A percentile compares a stretch with the other conserved stretches of the same genome.
Conservation (phyloP, 2,329 filamentous ascomycete species). For the Colletotrichum viniferum region DNA sequence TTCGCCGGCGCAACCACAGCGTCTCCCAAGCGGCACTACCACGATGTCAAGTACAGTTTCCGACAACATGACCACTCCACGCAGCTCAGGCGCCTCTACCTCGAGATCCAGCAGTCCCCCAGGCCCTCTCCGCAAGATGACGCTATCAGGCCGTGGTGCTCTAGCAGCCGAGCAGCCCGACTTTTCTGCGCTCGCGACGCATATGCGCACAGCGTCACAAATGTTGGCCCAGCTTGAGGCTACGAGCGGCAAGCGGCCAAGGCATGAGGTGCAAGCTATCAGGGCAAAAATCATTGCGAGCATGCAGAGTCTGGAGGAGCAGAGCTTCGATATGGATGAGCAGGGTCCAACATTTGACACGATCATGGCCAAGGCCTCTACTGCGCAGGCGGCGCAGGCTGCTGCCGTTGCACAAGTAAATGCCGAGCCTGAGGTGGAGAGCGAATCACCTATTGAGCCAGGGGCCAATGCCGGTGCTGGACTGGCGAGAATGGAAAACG, state of each 20-base stretch:
- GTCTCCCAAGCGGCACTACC: slow-evolving; percentile 66
- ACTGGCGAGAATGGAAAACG: slow-evolving; percentile 86
- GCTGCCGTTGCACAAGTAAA: slow-evolving; percentile 48
- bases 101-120: slow-evolving; percentile 74
- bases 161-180: slow-evolving; percentile 73
- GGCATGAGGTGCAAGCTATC: slow-evolving; percentile 81
- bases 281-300: slow-evolving; percentile 87
- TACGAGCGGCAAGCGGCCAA: slow-evolving; percentile 79
- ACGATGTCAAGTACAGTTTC: slow-evolving; percentile 61
- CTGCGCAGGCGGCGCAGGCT: slow-evolving; percentile 52
- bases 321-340: slow-evolving; percentile 78
- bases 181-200: slow-evolving; percentile 81
- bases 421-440: slow-evolving; percentile 54
- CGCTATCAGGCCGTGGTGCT: slow-evolving; percentile 59
- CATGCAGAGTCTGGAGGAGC: slow-evolving; percentile 87
- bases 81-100: slow-evolving; percentile 70
- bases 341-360: slow-evolving; percentile 78
- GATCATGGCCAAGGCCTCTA: slow-evolving; percentile 77
- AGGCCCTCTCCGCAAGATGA: slow-evolving; percentile 62
- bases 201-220: slow-evolving; percentile 86
- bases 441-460: slow-evolving; percentile 55
- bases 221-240: slow-evolving; percentile 86
- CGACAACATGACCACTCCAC: slow-evolving; percentile 68
- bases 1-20: slow-evolving; percentile 44
- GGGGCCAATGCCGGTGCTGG: slow-evolving; percentile 73